A percentile compares a stretch with the other conserved stretches of the same genome.
Evolutionary conservation across 139 green algal species (phyloP).

Genomic region (Picochlorum sp.): DNA sequence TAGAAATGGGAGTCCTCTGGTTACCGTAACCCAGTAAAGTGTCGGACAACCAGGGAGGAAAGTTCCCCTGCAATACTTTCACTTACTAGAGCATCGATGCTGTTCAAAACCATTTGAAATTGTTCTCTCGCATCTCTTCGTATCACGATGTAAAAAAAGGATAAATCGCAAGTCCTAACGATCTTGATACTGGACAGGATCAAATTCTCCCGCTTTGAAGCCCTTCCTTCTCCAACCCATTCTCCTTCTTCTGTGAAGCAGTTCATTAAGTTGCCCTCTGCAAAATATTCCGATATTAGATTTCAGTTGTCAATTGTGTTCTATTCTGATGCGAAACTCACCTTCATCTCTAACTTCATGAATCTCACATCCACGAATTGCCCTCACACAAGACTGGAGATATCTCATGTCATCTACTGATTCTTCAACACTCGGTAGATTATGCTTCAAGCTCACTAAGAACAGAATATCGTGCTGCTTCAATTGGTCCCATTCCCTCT

Average conservation of each 20-base stretch:
- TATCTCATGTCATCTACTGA: conserved; percentile 6
- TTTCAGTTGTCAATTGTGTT: neutral
- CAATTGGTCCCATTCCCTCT: conserved; percentile 83
- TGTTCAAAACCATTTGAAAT: conserved; percentile 97
- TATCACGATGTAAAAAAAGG: conserved; percentile 77
- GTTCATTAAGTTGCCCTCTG: conserved; percentile 79
- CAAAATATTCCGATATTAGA: neutral
- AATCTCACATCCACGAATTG: conserved; percentile 80
- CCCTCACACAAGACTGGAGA: neutral
- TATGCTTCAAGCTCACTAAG: conserved; percentile 57
- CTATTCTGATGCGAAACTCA: neutral
- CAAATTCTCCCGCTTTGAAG: conserved; percentile 66
- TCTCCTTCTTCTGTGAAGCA: conserved; percentile 81
- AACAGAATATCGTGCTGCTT: conserved; percentile 96
- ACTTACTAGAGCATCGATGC: conserved; percentile 87
- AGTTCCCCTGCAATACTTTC: conserved; percentile 41
- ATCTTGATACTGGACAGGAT: conserved; percentile 95
- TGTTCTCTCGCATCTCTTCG: conserved; percentile 93
- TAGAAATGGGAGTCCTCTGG: conserved; percentile 66
- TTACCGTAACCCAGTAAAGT: conserved; percentile 96
- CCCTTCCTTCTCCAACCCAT: conserved; percentile 58
- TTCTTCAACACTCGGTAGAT: conserved; percentile 13
- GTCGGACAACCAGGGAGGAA: conserved; percentile 92
- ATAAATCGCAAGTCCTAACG: conserved; percentile 85
- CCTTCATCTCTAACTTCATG: conserved; percentile 51